A percentile compares a stretch with the other conserved stretches of the same genome.
Evolutionary conservation across 202 grass and related monocot genomes (phyloP).

Genomic region (Digitaria exilis): DNA sequence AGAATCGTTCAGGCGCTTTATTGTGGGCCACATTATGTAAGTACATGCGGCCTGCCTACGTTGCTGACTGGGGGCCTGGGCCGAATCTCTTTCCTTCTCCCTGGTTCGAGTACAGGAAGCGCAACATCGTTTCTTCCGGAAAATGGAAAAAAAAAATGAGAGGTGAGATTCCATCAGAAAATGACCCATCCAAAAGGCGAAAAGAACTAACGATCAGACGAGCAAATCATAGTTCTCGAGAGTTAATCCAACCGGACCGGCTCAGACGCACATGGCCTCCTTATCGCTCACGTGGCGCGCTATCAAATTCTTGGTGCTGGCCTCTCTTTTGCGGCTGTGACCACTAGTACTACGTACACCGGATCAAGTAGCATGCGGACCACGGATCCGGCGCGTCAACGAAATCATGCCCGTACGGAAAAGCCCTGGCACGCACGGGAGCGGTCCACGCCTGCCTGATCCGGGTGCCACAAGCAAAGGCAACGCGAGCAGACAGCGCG

Average conservation of each 20-base stretch:
- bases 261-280: not conserved
- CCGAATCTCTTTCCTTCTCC: too few species aligned
- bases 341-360: not conserved
- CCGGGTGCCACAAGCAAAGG: not conserved
- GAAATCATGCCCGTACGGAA: not conserved
- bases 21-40: too few species aligned
- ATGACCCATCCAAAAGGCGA: too few species aligned
- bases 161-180: too few species aligned
- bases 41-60: too few species aligned
- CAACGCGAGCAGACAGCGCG: not conserved
- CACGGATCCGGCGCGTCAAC: slow-evolving; percentile 11
- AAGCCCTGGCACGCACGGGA: not conserved
- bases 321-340: not conserved
- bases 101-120: too few species aligned
- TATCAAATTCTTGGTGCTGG: not conserved
- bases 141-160: too few species aligned
- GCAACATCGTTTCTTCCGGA: too few species aligned
- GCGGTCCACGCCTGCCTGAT: not conserved
- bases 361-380: not conserved
- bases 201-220: too few species aligned
- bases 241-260: not conserved
- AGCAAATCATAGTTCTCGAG: too few species aligned
- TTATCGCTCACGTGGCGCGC: not conserved
- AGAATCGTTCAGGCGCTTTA: too few species aligned
- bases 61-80: too few species aligned